phyloP scores from a whole-genome alignment of 192 early-diverging fungal genomes.

The Dissophora ornata region DNA sequence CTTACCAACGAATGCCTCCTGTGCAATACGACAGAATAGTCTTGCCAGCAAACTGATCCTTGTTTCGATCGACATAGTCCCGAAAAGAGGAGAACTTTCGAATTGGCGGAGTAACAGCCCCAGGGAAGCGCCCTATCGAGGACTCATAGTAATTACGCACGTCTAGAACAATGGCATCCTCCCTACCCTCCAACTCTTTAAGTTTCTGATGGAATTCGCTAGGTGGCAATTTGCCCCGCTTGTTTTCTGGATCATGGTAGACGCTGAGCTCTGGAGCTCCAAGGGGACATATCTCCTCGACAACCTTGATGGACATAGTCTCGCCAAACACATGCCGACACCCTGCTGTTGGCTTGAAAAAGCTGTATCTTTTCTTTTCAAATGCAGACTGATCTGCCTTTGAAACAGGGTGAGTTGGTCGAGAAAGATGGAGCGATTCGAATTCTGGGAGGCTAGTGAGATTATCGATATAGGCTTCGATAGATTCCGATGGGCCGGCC shows the following conservation, averaged over 20 bases:
- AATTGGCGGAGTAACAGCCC: slow-evolving; percentile 69
- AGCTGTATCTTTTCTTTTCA: slow-evolving; percentile 41
- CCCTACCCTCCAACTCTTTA: slow-evolving; percentile 29
- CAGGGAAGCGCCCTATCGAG: slow-evolving; percentile 68
- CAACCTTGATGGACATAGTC: slow-evolving; percentile 64
- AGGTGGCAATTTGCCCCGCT: slow-evolving; percentile 59
- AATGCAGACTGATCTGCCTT: slow-evolving; percentile 3
- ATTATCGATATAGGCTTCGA: slow-evolving; percentile 61
- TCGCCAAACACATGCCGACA: slow-evolving; percentile 72
- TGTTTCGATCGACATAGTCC: slow-evolving; percentile 64
- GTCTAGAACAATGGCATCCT: slow-evolving; percentile 64
- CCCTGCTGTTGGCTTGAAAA: slow-evolving; percentile 75
- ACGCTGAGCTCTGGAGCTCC: slow-evolving; percentile 57
- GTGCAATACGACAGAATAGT: slow-evolving; percentile 79
- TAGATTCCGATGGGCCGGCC: slow-evolving; percentile 57
- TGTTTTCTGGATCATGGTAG: slow-evolving; percentile 36
- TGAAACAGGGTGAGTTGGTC: neutral
- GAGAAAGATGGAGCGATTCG: slow-evolving; percentile 6
- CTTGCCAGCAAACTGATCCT: slow-evolving; percentile 57
- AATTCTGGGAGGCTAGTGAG: slow-evolving; percentile 36
- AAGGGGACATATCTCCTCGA: slow-evolving; percentile 75
- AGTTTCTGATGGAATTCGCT: slow-evolving; percentile 64
- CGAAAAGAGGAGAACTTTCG: slow-evolving; percentile 73
- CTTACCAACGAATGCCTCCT: slow-evolving; percentile 59
- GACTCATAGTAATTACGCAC: slow-evolving; percentile 78